Percentiles rank a stretch among this genome's conserved stretches.
These are phyloP conservation scores for Ustilago loliicola DNA, from an alignment of 1,284 basidiomycete species.

Conservation along the genomic window DNA sequence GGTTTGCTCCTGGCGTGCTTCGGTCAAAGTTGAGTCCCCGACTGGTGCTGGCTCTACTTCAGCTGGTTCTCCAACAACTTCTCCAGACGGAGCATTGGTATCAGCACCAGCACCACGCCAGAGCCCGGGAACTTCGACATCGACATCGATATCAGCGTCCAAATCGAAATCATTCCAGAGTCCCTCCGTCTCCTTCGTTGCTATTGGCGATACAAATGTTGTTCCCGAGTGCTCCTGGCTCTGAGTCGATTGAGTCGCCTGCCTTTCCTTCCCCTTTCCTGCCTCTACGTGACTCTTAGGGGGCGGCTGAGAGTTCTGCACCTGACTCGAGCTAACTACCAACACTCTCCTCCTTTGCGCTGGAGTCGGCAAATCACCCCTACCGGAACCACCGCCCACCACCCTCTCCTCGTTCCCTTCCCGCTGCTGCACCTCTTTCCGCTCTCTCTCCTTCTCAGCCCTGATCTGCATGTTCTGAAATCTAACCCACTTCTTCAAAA, in stretches of 20 bases:
- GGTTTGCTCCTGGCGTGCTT: neutral
- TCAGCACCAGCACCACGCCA: neutral
- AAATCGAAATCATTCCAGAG: constrained; percentile 32
- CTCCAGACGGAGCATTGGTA: neutral
- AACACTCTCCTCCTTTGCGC: constrained; percentile 20
- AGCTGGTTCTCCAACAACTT: neutral
- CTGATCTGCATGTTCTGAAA: constrained; percentile 11
- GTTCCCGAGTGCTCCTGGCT: neutral
- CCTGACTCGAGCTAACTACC: constrained; percentile 1
- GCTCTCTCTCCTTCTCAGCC: constrained; percentile 9
- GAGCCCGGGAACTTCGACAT: neutral
- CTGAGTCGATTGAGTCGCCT: neutral
- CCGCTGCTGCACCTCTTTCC: neutral
- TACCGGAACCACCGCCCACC: neutral
- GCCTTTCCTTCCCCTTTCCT: neutral
- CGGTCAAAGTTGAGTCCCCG: neutral
- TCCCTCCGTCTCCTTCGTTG: neutral
- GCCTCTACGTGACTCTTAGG: neutral
- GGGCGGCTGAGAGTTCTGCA: neutral
- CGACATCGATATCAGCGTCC: constrained; percentile 14
- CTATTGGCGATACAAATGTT: neutral
- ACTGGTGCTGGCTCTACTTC: neutral
- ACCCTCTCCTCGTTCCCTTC: neutral
- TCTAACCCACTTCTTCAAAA: constrained; percentile 34
- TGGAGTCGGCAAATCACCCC: constrained; percentile 26